Conservation (phyloP, 1,139 yeast genomes). For the Suhomyces coccinellae region DNA sequence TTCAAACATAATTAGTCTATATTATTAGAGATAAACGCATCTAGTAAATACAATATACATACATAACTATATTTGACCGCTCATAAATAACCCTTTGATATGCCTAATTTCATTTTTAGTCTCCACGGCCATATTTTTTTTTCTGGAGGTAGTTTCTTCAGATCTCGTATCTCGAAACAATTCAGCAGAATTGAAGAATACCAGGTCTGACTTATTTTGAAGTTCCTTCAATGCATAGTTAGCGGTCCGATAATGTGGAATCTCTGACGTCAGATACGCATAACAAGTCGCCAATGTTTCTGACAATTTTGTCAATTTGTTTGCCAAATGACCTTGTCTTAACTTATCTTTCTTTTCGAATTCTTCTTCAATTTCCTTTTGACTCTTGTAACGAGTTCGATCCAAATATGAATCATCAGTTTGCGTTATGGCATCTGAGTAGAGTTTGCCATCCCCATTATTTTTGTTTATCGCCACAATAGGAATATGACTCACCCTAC, state of each 20-base stretch:
- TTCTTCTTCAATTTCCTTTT: constrained; percentile 19
- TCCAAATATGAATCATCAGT: constrained; percentile 31
- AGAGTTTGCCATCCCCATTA: constrained; percentile 35
- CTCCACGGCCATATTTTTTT: constrained; percentile 36
- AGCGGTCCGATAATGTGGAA: constrained; percentile 35
- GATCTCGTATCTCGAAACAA: constrained; percentile 23
- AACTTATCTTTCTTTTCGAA: constrained; percentile 26
- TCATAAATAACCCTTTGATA: constrained; percentile 47
- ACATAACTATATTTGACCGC: constrained; percentile 33
- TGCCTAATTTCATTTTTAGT: constrained; percentile 43
- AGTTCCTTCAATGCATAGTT: constrained; percentile 37
- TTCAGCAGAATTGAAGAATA: constrained; percentile 33
- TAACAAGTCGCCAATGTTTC: constrained; percentile 28
- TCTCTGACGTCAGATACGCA: constrained; percentile 32
- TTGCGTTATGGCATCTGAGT: constrained; percentile 44
- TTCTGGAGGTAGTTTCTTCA: constrained; percentile 18
- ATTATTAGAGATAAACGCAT: no score
- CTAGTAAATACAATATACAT: no score
- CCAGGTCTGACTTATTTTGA: constrained; percentile 40
- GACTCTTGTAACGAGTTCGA: constrained; percentile 10
- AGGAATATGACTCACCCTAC: constrained; percentile 42
- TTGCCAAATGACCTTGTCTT: constrained; percentile 25
- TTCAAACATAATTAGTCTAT: no score
- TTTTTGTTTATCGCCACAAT: constrained; percentile 36
- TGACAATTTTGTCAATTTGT: constrained; percentile 27